Percentiles rank a stretch among this genome's conserved stretches.
phyloP scores from a whole-genome alignment of 352 stramenopile genomes.

The Globisporangium uncinulatum region DNA sequence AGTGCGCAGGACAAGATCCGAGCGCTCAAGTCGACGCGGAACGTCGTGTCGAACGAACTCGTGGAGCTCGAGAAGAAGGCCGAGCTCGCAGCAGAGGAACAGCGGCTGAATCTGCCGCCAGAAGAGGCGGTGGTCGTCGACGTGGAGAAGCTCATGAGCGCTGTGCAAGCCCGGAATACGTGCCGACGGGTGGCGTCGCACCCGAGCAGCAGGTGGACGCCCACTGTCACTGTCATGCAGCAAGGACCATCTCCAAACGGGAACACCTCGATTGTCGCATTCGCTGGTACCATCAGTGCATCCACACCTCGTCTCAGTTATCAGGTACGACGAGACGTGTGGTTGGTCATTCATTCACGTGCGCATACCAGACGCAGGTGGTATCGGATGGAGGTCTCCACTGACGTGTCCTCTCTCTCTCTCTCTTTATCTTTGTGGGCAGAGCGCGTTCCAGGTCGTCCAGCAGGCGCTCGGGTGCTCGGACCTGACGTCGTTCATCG shows the following conservation, averaged over 20 bases:
- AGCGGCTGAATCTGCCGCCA: conserved; percentile 50
- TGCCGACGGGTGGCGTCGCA: conserved; percentile 2
- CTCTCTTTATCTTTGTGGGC: neutral
- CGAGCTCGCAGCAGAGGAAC: conserved; percentile 45
- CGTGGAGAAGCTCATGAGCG: conserved; percentile 48
- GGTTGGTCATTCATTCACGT: too few relatives aligned
- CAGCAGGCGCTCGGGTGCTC: conserved; percentile 30
- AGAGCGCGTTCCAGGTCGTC: conserved; percentile 48
- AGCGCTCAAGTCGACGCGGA: conserved; percentile 36
- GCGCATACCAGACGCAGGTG: too few relatives aligned
- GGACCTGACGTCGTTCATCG: conserved; percentile 30
- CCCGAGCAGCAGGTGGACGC: neutral
- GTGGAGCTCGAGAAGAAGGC: conserved; percentile 49
- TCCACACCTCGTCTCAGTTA: conserved; percentile 1
- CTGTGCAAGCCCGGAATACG: conserved; percentile 34
- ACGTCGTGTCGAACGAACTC: conserved; percentile 46
- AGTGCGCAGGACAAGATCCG: conserved; percentile 39
- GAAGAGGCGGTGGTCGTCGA: conserved; percentile 63
- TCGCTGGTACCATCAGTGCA: neutral
- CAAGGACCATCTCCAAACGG: neutral
- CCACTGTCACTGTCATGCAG: neutral
- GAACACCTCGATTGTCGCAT: neutral
- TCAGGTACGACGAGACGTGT: conserved; percentile 7
- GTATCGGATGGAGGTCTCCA: neutral
- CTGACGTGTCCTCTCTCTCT: neutral